Conservation (phyloP, 2,329 filamentous ascomycete species). For the Colletotrichum sp. region DNA sequence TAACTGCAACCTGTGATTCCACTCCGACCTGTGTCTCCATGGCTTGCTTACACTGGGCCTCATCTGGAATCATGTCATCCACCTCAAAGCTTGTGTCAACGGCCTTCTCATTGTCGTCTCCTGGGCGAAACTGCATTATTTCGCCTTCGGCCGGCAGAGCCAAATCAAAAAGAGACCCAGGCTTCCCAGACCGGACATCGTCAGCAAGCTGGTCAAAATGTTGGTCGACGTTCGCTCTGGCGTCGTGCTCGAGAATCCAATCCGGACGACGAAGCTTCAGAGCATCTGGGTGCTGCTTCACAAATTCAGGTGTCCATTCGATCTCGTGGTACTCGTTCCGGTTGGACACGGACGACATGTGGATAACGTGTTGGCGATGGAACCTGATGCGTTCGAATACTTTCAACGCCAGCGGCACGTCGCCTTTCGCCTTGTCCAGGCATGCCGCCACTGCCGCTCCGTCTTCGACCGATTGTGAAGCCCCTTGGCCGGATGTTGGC, state of each 20-base stretch:
- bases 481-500: not conserved
- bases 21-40: not conserved
- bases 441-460: not conserved
- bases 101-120: not conserved
- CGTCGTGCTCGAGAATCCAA: not conserved
- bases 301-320: not conserved
- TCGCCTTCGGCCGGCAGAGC: not conserved
- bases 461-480: not conserved
- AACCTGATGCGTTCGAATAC: not conserved
- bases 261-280: not conserved
- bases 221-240: not conserved
- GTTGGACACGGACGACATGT: not conserved
- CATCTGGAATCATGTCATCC: not conserved
- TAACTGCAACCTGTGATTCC: not conserved
- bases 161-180: not conserved
- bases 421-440: not conserved
- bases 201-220: not conserved
- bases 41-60: not conserved
- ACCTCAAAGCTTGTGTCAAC: not conserved
- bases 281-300: not conserved
- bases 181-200: not conserved
- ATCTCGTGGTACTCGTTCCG: not conserved
- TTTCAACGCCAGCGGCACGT: not conserved
- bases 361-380: not conserved
- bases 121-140: not conserved